Conservation (phyloP, 805 yeast genomes). For the Ascoidea asiatica region DNA sequence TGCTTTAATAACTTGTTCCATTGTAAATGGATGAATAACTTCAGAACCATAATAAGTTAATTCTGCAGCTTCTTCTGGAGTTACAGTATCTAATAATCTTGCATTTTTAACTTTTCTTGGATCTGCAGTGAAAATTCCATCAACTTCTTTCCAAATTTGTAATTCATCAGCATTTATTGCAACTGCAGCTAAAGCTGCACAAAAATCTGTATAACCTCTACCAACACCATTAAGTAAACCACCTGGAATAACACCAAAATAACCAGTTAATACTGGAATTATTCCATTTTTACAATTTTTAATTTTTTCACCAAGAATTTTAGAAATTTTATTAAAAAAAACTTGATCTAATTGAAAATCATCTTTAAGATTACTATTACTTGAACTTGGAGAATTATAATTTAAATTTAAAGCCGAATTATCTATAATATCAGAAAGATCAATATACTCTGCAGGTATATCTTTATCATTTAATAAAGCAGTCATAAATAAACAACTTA, state of each 20-base stretch:
- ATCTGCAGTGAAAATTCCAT: conserved; percentile 97
- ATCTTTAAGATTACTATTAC: conserved; percentile 21
- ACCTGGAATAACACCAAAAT: conserved; percentile 92
- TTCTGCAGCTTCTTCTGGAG: conserved; percentile 98
- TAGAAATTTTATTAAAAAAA: conserved; percentile 46
- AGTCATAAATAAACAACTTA: conserved; percentile 82
- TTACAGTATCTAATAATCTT: conserved; percentile 69
- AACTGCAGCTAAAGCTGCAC: conserved; percentile 94
- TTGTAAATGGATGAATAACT: conserved; percentile 96
- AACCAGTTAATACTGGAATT: conserved; percentile 91
- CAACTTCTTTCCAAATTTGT: conserved; percentile 98
- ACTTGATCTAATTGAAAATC: conserved; percentile 35
- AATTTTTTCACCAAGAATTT: conserved; percentile 36
- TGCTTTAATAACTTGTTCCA: conserved; percentile 97
- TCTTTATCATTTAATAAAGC: conserved; percentile 75
- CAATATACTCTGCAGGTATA: conserved; percentile 65
- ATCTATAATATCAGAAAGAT: conserved; percentile 52
- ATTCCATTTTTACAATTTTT: conserved; percentile 22
- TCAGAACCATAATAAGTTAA: conserved; percentile 95
- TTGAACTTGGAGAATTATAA: conserved; percentile 29
- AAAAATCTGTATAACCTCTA: conserved; percentile 93
- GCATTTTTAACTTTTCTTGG: conserved; percentile 93
- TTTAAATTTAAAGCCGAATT: neutral
- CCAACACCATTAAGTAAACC: conserved; percentile 90
- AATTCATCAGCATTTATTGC: conserved; percentile 86